Evolutionary conservation across 164 flowering plant genomes (phyloP).

Genomic region (Berberis vulgaris): DNA sequence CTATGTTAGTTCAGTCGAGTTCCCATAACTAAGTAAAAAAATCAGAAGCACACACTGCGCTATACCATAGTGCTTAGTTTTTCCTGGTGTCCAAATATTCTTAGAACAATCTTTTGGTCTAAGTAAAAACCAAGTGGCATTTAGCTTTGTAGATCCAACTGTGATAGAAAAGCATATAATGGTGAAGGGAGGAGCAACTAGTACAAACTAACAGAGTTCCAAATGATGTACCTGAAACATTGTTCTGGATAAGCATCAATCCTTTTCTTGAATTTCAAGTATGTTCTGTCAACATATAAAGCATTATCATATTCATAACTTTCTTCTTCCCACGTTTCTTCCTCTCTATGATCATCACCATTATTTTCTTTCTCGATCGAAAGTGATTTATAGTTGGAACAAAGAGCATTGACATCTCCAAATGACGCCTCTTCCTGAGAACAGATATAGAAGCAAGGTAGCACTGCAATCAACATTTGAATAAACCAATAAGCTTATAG

Average conservation of each 20-base stretch:
- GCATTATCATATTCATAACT: slow-evolving; percentile 80
- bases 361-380: slow-evolving; percentile 29
- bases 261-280: slow-evolving; percentile 83
- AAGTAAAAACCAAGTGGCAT: background rate
- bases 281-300: slow-evolving; percentile 73
- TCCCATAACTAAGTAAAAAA: no score
- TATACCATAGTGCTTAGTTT: no score
- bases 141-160: background rate
- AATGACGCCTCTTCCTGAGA: slow-evolving; percentile 38
- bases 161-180: background rate
- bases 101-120: no score
- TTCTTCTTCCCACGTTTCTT: slow-evolving; percentile 75
- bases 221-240: slow-evolving; percentile 66
- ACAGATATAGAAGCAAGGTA: slow-evolving; percentile 84
- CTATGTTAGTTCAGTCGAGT: no score
- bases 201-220: background rate
- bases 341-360: slow-evolving; percentile 26
- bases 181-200: background rate
- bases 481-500: slow-evolving; percentile 4
- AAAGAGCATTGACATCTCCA: slow-evolving; percentile 19
- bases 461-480: slow-evolving; percentile 46
- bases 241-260: slow-evolving; percentile 78
- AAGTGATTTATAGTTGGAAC: slow-evolving; percentile 34
- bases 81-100: background rate
- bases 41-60: no score